phyloP scores from a whole-genome alignment of 352 stramenopile species.

The Globisporangium lucens region DNA sequence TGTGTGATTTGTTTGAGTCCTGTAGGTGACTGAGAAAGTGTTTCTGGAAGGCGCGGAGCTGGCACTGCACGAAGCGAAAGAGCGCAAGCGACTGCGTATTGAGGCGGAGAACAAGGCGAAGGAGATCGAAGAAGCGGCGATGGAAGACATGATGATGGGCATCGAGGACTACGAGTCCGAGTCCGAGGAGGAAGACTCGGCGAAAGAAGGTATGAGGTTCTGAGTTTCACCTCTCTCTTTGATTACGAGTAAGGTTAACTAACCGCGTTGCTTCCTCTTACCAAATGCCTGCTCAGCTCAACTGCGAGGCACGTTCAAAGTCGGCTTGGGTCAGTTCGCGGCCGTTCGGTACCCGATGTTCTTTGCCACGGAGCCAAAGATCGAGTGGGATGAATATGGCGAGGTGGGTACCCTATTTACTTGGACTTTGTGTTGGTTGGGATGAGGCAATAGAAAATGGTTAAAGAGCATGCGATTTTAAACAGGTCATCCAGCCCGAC shows the following conservation, averaged over 20 bases:
- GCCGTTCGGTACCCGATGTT: conserved; percentile 88
- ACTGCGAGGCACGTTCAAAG: conserved; percentile 83
- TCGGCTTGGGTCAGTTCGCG: conserved; percentile 80
- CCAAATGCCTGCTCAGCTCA: conserved; percentile 38
- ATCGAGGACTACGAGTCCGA: conserved; percentile 89
- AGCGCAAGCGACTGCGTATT: conserved; percentile 73
- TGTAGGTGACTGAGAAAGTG: conserved; percentile 54
- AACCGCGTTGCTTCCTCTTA: background rate
- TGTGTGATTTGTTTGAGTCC: background rate
- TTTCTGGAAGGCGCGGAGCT: conserved; percentile 84
- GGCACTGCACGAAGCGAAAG: conserved; percentile 84
- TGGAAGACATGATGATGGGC: conserved; percentile 91
- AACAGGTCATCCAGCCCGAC: conserved; percentile 69
- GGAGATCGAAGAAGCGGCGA: conserved; percentile 85
- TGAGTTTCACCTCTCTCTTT: background rate
- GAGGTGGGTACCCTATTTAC: conserved; percentile 35
- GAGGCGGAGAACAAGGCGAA: conserved; percentile 88
- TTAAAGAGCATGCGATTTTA: background rate
- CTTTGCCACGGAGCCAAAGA: conserved; percentile 79
- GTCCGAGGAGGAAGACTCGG: conserved; percentile 67
- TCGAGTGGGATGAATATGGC: conserved; percentile 90
- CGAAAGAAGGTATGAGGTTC: conserved; percentile 48
- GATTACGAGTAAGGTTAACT: background rate
- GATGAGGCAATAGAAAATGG: background rate
- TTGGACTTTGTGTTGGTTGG: background rate